phyloP scores from a whole-genome alignment of 352 stramenopile genomes.

The Globisporangium lucens region DNA sequence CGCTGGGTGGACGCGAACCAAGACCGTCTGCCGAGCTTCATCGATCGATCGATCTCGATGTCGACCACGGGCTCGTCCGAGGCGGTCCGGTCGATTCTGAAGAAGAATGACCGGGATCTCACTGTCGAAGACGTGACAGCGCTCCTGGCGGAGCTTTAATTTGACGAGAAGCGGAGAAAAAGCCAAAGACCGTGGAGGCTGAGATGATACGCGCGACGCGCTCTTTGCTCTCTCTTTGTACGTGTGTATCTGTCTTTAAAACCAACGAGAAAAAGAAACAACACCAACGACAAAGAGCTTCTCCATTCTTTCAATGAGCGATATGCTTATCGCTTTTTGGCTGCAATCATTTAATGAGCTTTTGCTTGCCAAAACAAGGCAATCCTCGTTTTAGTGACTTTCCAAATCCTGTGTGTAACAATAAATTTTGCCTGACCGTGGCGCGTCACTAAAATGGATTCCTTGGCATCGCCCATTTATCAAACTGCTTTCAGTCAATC shows the following conservation, averaged over 20 bases:
- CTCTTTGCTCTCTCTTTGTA: neutral
- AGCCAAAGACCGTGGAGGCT: neutral
- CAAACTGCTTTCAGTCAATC: neutral
- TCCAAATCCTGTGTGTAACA: too few relatives aligned
- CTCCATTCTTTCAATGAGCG: too few relatives aligned
- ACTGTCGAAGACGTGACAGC: slow-evolving; percentile 85
- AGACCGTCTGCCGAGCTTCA: slow-evolving; percentile 54
- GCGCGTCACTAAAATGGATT: neutral
- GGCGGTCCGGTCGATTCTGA: slow-evolving; percentile 69
- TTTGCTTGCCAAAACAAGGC: neutral
- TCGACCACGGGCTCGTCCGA: slow-evolving; percentile 55
- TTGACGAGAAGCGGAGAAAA: neutral
- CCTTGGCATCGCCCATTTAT: too few relatives aligned
- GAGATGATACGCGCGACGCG: neutral
- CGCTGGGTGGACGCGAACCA: slow-evolving; percentile 83
- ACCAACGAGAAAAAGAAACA: neutral
- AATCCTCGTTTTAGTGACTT: neutral
- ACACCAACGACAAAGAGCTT: too few relatives aligned
- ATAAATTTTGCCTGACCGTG: too few relatives aligned
- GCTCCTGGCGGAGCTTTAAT: slow-evolving; percentile 62
- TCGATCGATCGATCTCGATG: slow-evolving; percentile 60
- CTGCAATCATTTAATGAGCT: too few relatives aligned
- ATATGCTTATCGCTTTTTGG: too few relatives aligned
- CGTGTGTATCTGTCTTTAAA: slow-evolving; percentile 8
- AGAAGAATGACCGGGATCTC: slow-evolving; percentile 81